These are phyloP conservation scores for Ceratobasidium sp. DNA, from an alignment of 1,284 basidiomycete genomes.

Conservation along the genomic window DNA sequence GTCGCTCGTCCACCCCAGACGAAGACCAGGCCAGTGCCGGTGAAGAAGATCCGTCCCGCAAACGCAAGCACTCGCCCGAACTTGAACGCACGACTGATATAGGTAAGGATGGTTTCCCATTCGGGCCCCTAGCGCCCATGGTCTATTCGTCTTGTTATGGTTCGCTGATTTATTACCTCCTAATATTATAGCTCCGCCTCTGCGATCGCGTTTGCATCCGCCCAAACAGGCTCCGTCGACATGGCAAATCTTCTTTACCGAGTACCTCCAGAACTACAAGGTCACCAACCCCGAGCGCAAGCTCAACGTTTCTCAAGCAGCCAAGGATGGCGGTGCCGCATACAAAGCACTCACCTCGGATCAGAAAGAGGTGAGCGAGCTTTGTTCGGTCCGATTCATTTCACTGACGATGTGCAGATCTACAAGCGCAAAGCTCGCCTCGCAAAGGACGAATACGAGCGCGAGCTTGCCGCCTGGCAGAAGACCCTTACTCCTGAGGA, in stretches of 20 bases:
- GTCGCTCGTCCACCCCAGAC: constrained; percentile 16
- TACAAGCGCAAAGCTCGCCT: constrained; percentile 83
- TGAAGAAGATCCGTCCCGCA: constrained; percentile 15
- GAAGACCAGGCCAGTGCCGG: constrained; percentile 1
- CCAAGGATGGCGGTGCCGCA: constrained; percentile 91
- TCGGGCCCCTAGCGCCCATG: constrained; percentile 11
- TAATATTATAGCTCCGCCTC: constrained; percentile 46
- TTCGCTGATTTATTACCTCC: constrained; percentile 41
- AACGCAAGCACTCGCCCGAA: constrained; percentile 29
- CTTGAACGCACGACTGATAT: constrained; percentile 13
- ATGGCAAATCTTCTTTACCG: constrained; percentile 97
- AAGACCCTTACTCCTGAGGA: constrained; percentile 91
- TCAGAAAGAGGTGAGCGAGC: constrained; percentile 76
- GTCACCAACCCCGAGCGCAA: constrained; percentile 62
- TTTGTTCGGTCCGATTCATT: not conserved
- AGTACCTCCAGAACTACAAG: constrained; percentile 92
- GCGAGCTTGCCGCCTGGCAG: constrained; percentile 86
- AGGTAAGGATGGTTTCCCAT: constrained; percentile 32
- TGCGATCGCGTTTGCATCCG: constrained; percentile 68
- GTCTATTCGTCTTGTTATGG: constrained; percentile 4
- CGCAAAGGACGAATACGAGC: constrained; percentile 84
- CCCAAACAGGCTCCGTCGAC: constrained; percentile 94
- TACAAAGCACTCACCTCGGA: constrained; percentile 81
- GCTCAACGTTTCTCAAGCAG: constrained; percentile 94
- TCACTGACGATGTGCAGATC: constrained; percentile 57